Percentiles rank a stretch among this genome's conserved stretches.
These are phyloP conservation scores for Globisporangium nagaii DNA, from an alignment of 352 stramenopile genomes.

Conservation along the genomic window DNA sequence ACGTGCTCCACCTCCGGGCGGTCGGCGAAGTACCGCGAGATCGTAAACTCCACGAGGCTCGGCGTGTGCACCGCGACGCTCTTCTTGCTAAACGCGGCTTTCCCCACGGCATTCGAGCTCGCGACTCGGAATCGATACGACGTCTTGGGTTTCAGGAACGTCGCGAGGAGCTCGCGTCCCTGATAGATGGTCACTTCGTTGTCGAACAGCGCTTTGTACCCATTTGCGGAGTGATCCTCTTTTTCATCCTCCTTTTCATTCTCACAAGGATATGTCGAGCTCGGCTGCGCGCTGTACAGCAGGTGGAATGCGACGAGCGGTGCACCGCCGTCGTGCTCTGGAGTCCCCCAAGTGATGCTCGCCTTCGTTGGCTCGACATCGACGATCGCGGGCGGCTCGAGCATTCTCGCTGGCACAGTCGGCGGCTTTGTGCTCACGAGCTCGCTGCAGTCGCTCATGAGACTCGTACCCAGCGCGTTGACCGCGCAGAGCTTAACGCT, in stretches of 20 bases:
- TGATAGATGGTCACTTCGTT: slow-evolving; percentile 42
- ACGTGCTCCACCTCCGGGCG: slow-evolving; percentile 43
- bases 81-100: slow-evolving; percentile 26
- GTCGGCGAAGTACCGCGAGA: slow-evolving; percentile 47
- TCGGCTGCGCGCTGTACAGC: slow-evolving; percentile 34
- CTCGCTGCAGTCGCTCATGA: slow-evolving; percentile 27
- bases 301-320: slow-evolving; percentile 39
- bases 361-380: slow-evolving; percentile 43
- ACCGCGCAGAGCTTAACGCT: slow-evolving; percentile 32
- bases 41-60: slow-evolving; percentile 66
- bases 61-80: slow-evolving; percentile 34
- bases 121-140: slow-evolving; percentile 54
- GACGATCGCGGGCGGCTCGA: slow-evolving; percentile 16
- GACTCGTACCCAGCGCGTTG: slow-evolving; percentile 43
- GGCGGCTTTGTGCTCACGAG: slow-evolving; percentile 34
- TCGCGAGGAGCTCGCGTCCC: slow-evolving; percentile 22
- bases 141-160: slow-evolving; percentile 50
- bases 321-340: slow-evolving; percentile 47
- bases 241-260: slow-evolving; percentile 11
- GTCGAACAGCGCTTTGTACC: slow-evolving; percentile 12
- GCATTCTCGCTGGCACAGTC: slow-evolving; percentile 30
- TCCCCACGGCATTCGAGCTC: slow-evolving; percentile 37
- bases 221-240: too few relatives aligned
- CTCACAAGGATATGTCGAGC: background rate
- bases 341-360: slow-evolving; percentile 29